phyloP scores from a whole-genome alignment of 352 stramenopile species.

The Pelagophyceae sp. region DNA sequence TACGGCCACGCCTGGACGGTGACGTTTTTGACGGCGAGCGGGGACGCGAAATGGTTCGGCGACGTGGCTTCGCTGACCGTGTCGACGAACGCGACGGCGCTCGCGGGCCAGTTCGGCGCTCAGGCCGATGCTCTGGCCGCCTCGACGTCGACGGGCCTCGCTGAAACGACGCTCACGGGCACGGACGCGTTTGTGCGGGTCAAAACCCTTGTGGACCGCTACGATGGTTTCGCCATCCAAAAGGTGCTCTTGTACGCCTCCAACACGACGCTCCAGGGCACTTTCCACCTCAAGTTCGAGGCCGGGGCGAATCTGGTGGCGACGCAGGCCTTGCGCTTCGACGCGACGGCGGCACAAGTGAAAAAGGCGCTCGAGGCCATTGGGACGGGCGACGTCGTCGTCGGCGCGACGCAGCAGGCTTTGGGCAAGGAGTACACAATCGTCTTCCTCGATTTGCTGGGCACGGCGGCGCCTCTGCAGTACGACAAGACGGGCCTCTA shows the following conservation, averaged over 20 bases:
- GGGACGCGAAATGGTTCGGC: constrained; percentile 32
- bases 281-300: constrained; percentile 68
- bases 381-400: constrained; percentile 31
- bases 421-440: constrained; percentile 38
- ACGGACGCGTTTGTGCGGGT: constrained; percentile 62
- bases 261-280: constrained; percentile 44
- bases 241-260: constrained; percentile 55
- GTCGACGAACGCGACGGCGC: constrained; percentile 29
- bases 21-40: constrained; percentile 46
- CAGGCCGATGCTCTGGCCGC: neutral
- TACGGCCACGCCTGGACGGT: constrained; percentile 40
- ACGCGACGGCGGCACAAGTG: constrained; percentile 42
- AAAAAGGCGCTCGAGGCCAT: constrained; percentile 50
- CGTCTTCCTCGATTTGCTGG: constrained; percentile 45
- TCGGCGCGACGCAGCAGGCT: constrained; percentile 32
- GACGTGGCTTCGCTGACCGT: constrained; percentile 34
- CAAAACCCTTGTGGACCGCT: constrained; percentile 64
- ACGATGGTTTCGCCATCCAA: constrained; percentile 82
- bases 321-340: neutral
- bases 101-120: constrained; percentile 29
- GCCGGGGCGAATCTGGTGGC: constrained; percentile 25
- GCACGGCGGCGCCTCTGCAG: constrained; percentile 38
- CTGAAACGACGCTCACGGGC: constrained; percentile 47
- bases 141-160: neutral
- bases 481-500: constrained; percentile 39